A percentile compares a stretch with the other conserved stretches of the same genome.
These are phyloP conservation scores for Epichloe gansuensis DNA, from an alignment of 2,329 filamentous ascomycete genomes.

Conservation along the genomic window DNA sequence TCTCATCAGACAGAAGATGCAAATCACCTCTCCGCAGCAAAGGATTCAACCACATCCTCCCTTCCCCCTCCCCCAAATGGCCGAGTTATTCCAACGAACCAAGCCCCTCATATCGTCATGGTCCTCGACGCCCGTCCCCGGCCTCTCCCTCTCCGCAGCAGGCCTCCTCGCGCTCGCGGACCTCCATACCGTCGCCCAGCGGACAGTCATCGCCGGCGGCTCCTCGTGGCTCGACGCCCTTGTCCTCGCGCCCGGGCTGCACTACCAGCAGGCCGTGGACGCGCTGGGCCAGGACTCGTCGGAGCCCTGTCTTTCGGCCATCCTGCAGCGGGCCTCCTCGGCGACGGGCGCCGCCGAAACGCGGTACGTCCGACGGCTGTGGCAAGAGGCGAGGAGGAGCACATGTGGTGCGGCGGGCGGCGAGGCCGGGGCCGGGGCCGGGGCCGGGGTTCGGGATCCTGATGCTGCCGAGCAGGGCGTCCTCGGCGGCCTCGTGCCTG, in stretches of 20 bases:
- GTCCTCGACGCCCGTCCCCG: slow-evolving; percentile 32
- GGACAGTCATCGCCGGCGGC: slow-evolving; percentile 44
- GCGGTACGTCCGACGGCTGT: slow-evolving; percentile 14
- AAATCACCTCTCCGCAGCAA: not conserved
- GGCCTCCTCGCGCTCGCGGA: slow-evolving; percentile 49
- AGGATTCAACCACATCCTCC: not conserved
- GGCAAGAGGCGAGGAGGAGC: slow-evolving; percentile 8
- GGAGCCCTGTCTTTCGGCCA: slow-evolving; percentile 20
- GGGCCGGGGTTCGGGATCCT: too few relatives aligned
- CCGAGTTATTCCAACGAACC: not conserved
- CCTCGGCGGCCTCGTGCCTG: not conserved
- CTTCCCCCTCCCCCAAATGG: not conserved
- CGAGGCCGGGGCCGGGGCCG: too few relatives aligned
- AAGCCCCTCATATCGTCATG: slow-evolving; percentile 27
- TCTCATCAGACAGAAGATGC: not conserved
- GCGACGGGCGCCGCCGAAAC: too few relatives aligned
- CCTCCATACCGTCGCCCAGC: slow-evolving; percentile 40
- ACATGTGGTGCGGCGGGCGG: too few relatives aligned
- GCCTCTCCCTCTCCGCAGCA: slow-evolving; percentile 34
- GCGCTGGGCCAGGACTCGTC: slow-evolving; percentile 30
- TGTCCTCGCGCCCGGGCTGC: slow-evolving; percentile 46
- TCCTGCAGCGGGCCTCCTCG: not conserved
- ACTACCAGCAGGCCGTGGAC: slow-evolving; percentile 46
- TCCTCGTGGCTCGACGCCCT: slow-evolving; percentile 44
- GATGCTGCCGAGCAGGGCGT: slow-evolving; percentile 2